These are phyloP conservation scores for Irpex rosettiformis DNA, from an alignment of 1,284 basidiomycete species.

Conservation along the genomic window DNA sequence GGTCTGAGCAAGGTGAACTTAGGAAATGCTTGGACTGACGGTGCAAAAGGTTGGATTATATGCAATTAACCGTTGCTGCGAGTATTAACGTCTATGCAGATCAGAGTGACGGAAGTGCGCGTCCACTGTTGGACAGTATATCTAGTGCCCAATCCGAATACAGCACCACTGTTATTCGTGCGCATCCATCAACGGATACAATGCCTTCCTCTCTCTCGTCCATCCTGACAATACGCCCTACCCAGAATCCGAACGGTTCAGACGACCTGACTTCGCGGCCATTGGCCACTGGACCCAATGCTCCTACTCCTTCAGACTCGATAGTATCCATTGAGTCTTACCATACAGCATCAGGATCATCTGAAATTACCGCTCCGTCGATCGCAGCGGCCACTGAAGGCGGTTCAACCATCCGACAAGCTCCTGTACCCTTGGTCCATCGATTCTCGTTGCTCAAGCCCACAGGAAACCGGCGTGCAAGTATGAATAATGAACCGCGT, in stretches of 20 bases:
- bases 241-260: conserved; percentile 42
- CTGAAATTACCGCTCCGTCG: conserved; percentile 37
- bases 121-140: conserved; percentile 54
- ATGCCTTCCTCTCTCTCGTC: conserved; percentile 53
- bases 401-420: conserved; percentile 54
- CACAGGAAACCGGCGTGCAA: conserved; percentile 46
- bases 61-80: not conserved
- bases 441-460: conserved; percentile 85
- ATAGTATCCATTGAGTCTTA: conserved; percentile 65
- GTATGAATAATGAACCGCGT: conserved; percentile 9
- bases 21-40: conserved; percentile 45
- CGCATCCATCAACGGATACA: conserved; percentile 39
- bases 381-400: conserved; percentile 69
- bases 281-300: conserved; percentile 22
- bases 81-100: conserved; percentile 15
- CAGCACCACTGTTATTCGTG: conserved; percentile 64
- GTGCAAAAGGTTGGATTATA: conserved; percentile 33
- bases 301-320: conserved; percentile 36
- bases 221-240: conserved; percentile 65
- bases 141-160: conserved; percentile 53
- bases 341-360: conserved; percentile 57
- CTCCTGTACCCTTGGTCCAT: conserved; percentile 57
- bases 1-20: conserved; percentile 50
- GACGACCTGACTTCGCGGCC: conserved; percentile 23
- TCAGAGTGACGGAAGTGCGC: conserved; percentile 38